Evolutionary conservation across 2,329 filamentous ascomycete species (phyloP).

Genomic region (Botryotinia convoluta): DNA sequence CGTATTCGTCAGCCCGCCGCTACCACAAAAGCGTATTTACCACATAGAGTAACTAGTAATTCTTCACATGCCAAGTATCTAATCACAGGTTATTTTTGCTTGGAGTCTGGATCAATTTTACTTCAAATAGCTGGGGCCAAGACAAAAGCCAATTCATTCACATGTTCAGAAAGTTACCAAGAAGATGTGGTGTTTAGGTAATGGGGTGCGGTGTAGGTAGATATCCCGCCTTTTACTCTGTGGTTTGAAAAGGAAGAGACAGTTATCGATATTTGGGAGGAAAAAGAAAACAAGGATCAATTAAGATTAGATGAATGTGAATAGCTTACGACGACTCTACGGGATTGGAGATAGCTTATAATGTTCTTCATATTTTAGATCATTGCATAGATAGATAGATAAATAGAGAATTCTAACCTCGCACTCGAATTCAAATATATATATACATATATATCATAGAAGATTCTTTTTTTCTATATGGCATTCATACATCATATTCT

Average conservation of each 20-base stretch:
- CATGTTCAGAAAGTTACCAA: background rate
- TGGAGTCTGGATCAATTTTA: background rate
- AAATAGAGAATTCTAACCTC: background rate
- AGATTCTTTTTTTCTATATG: background rate
- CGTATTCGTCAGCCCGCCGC: background rate
- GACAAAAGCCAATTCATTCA: background rate
- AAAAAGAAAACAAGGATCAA: background rate
- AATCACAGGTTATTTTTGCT: background rate
- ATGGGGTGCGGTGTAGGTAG: background rate
- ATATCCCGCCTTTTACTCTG: background rate
- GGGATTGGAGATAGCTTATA: background rate
- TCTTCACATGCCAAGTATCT: slow-evolving; percentile 4
- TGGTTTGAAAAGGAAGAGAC: background rate
- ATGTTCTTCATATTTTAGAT: background rate
- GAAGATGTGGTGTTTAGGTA: background rate
- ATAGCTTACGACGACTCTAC: background rate
- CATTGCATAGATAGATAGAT: no score
- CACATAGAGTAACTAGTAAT: background rate
- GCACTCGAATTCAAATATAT: background rate
- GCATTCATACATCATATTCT: background rate
- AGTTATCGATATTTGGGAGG: background rate
- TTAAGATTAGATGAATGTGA: background rate
- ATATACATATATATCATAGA: background rate
- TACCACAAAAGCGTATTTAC: background rate
- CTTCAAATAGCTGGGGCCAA: background rate